Conservation (phyloP, 148 eudicot genomes). For the Vaccinium corymbosum region DNA sequence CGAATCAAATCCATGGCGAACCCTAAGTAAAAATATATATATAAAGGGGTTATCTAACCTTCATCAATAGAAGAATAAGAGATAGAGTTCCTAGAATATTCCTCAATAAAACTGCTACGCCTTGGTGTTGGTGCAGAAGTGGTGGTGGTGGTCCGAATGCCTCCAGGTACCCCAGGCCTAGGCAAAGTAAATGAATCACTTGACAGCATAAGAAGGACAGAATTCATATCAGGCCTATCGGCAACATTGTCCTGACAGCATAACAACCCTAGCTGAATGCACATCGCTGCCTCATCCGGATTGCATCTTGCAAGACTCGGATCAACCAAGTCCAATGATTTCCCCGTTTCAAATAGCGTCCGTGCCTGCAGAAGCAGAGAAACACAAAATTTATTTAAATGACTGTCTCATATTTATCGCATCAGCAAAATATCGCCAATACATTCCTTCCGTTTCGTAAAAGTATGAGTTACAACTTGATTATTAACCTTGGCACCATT, state of each 20-base stretch:
- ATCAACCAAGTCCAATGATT: slow-evolving; percentile 53
- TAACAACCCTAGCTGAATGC: slow-evolving; percentile 72
- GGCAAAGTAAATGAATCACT: slow-evolving; percentile 68
- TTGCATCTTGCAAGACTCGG: slow-evolving; percentile 35
- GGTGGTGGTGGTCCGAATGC: slow-evolving; percentile 32
- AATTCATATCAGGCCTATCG: slow-evolving; percentile 77
- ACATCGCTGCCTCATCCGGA: slow-evolving; percentile 57
- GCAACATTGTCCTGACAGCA: slow-evolving; percentile 69
- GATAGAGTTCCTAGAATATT: slow-evolving; percentile 69
- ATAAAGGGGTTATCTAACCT: slow-evolving; percentile 35
- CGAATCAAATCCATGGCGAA: not conserved
- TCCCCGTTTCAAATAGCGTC: slow-evolving; percentile 56
- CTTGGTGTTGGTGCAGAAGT: slow-evolving; percentile 37
- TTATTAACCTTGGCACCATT: not conserved
- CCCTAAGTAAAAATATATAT: not conserved
- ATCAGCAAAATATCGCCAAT: not conserved
- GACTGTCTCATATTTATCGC: not conserved
- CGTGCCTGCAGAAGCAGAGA: slow-evolving; percentile 45
- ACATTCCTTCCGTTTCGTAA: not conserved
- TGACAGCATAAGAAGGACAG: slow-evolving; percentile 58
- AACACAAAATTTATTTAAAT: not conserved
- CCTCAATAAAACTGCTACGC: slow-evolving; percentile 43
- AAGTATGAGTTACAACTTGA: not conserved
- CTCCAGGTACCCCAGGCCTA: slow-evolving; percentile 66
- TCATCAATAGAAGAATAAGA: slow-evolving; percentile 73